These are phyloP conservation scores for Daldinia childiae DNA, from an alignment of 495 filamentous ascomycete genomes.

Conservation along the genomic window DNA sequence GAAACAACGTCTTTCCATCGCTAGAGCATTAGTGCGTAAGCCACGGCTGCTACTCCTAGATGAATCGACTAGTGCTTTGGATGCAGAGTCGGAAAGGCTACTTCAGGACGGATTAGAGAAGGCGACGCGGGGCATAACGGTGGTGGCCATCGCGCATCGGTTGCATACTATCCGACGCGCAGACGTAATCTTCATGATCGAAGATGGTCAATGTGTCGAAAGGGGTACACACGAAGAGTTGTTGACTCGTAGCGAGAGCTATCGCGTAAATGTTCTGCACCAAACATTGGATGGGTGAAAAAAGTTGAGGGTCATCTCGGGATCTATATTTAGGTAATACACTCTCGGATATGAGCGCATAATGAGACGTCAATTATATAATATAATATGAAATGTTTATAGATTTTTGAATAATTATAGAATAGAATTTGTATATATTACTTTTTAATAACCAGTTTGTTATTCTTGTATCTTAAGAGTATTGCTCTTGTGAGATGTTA, in stretches of 20 bases:
- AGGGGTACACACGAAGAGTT: slow-evolving; percentile 74
- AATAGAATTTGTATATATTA: neutral
- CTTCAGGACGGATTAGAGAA: slow-evolving; percentile 77
- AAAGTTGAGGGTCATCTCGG: neutral
- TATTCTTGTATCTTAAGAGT: neutral
- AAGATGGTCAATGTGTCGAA: slow-evolving; percentile 72
- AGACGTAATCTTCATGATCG: slow-evolving; percentile 79
- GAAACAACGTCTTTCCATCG: slow-evolving; percentile 77
- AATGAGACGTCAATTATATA: neutral
- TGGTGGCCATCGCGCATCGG: slow-evolving; percentile 84
- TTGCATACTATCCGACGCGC: slow-evolving; percentile 78
- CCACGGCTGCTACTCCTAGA: slow-evolving; percentile 85
- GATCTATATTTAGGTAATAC: neutral
- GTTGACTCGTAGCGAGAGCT: slow-evolving; percentile 65
- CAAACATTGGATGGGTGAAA: slow-evolving; percentile 49
- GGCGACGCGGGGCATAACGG: slow-evolving; percentile 76
- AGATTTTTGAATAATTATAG: neutral
- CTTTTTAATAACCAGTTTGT: neutral
- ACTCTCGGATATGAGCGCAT: neutral
- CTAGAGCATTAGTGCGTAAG: slow-evolving; percentile 80
- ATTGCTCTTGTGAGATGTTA: neutral
- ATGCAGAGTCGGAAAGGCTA: slow-evolving; percentile 73
- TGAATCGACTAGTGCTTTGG: slow-evolving; percentile 84
- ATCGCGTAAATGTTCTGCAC: slow-evolving; percentile 63
- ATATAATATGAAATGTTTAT: neutral